Base-by-base conservation (phyloP, 441 rosid genomes). In the Croton setiger region DNA sequence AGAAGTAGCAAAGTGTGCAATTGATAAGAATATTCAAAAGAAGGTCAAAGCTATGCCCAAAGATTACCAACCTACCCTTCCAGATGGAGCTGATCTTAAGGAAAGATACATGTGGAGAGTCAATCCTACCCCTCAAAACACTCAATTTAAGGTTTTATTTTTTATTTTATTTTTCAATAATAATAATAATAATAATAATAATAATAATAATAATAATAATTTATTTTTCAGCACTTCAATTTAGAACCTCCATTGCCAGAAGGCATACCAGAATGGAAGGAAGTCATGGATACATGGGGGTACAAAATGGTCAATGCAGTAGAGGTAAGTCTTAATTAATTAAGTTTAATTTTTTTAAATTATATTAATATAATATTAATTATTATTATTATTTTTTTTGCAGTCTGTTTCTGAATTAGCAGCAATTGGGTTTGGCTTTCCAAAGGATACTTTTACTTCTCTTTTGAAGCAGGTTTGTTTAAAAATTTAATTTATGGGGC, bases 41-140 rank as follows among this genome's bases (percentile, higher is more conserved):
- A 88, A 78, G 56, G 65, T 93, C 8, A 86, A 79, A 70, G 52
- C 74, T 57, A 81, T 89, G 91, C 93, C 96, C 1, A 20, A 76
- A 36, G 86, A 87, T 36, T 67, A 56, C 70, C 89, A 85, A 64
- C 98, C 98, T 33, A 73, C 81, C 18, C 63, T 70, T 14, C 98
- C 98, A 8, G 78, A 62, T 54, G 97, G 98, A 58, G 92, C 97
- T 6, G 98, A 91, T 79, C 90, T 69, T 51, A 93, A 93, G 80
- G 91, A 96, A 96, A 81, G 96, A 39, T 93, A 93, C 79, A 93
- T 93, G 98, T 93, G 98, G 98, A 89, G 98, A 82, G 84, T 82
- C 0, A 97, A 96, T 71, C 90, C 97, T 67, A 86, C 94, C 3
- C 98, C 97, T 2, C 59, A 68, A 0, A 82, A 78, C 63, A 93